Conservation (phyloP, 495 filamentous ascomycete species). For the Tuber borchii region DNA sequence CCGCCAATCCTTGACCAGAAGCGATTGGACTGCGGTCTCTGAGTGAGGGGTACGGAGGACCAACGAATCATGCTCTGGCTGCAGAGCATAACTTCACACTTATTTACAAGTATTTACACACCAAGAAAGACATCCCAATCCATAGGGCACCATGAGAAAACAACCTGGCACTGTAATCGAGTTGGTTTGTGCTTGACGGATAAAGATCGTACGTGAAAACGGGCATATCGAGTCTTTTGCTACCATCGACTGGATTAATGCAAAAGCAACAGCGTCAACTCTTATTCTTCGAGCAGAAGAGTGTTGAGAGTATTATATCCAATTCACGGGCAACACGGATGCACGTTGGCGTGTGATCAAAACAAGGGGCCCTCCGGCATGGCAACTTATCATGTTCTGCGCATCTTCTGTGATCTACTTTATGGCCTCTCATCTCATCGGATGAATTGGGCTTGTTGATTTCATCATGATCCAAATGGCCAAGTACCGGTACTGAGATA, state of each 20-base stretch:
- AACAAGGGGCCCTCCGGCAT: not conserved
- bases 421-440: not conserved
- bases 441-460: not conserved
- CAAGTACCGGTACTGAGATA: no score
- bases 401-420: not conserved
- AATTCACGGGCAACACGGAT: not conserved
- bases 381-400: not conserved
- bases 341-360: not conserved
- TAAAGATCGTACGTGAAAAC: not conserved
- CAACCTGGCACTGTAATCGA: not conserved
- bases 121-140: not conserved
- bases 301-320: not conserved
- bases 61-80: not conserved
- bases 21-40: not conserved
- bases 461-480: not conserved
- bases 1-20: not conserved
- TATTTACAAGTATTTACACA: not conserved
- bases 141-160: not conserved
- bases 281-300: not conserved
- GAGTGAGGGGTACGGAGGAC: not conserved
- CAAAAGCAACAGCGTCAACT: not conserved
- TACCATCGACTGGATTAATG: not conserved
- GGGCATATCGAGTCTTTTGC: not conserved
- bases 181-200: not conserved
- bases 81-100: not conserved